These are phyloP conservation scores for Diplosphaera chodatii DNA, from an alignment of 139 green algal genomes.

Conservation along the genomic window DNA sequence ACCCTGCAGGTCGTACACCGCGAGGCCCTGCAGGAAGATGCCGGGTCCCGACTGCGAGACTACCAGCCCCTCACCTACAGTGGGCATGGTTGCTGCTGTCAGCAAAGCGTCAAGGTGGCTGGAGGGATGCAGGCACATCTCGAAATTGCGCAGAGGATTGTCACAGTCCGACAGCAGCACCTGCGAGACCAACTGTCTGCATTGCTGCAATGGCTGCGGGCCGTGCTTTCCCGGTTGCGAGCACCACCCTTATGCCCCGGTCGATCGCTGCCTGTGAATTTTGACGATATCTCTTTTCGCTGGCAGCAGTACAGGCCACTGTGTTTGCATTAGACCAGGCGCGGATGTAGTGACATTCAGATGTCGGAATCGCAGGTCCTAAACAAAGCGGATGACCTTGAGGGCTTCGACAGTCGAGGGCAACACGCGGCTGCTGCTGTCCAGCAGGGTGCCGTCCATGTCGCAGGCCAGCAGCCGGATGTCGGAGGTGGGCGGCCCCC, in stretches of 20 bases:
- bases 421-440: slow-evolving; percentile 48
- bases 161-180: slow-evolving; percentile 6
- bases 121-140: neutral
- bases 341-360: no score
- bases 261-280: slow-evolving; percentile 47
- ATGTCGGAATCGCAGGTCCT: no score
- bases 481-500: no score
- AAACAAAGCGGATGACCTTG: no score
- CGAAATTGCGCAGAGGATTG: neutral
- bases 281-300: no score
- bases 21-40: slow-evolving; percentile 85
- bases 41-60: slow-evolving; percentile 50
- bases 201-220: slow-evolving; percentile 69
- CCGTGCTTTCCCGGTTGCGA: slow-evolving; percentile 94
- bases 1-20: slow-evolving; percentile 48
- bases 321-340: no score
- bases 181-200: slow-evolving; percentile 49
- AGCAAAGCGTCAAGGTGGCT: no score
- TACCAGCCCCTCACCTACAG: slow-evolving; percentile 48
- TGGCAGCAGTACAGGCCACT: no score
- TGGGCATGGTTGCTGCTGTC: no score
- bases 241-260: slow-evolving; percentile 63
- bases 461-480: slow-evolving; percentile 59
- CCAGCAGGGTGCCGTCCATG: slow-evolving; percentile 76
- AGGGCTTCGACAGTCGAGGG: slow-evolving; percentile 57